phyloP scores from a whole-genome alignment of 2,329 filamentous ascomycete species.

The Sporothrix brunneoviolacea region DNA sequence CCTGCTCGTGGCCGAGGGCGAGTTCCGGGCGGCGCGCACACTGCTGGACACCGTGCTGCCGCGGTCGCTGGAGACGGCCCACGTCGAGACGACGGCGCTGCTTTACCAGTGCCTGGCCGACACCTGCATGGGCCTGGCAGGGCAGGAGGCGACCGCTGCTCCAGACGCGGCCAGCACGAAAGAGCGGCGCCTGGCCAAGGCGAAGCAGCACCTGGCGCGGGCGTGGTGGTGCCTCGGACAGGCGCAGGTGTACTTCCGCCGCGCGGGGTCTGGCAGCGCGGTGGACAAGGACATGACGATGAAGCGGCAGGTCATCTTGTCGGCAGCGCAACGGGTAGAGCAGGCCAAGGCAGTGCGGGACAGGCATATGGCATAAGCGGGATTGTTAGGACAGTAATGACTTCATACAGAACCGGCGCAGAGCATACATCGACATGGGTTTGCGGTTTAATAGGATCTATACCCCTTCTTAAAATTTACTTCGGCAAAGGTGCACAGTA shows the following conservation, averaged over 20 bases:
- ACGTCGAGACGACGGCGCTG: slow-evolving; percentile 53
- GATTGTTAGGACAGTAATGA: no score
- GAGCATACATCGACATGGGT: no score
- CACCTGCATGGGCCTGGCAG: slow-evolving; percentile 70
- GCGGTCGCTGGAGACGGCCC: slow-evolving; percentile 66
- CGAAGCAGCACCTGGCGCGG: slow-evolving; percentile 8
- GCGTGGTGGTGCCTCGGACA: slow-evolving; percentile 16
- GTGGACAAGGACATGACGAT: not conserved
- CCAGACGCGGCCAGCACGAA: not conserved
- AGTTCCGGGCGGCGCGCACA: slow-evolving; percentile 60
- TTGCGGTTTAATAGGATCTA: no score
- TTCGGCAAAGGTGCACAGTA: no score
- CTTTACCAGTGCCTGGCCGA: slow-evolving; percentile 69
- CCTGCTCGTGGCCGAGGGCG: slow-evolving; percentile 62
- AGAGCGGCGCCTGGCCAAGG: not conserved
- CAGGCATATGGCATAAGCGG: not conserved
- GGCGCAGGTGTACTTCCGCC: slow-evolving; percentile 6
- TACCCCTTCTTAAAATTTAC: no score
- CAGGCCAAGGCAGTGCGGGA: not conserved
- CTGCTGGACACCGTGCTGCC: slow-evolving; percentile 66
- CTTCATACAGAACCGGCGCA: no score
- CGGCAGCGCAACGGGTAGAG: not conserved
- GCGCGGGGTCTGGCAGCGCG: slow-evolving; percentile 1
- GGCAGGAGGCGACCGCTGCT: slow-evolving; percentile 25
- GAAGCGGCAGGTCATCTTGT: slow-evolving; percentile 13